Evolutionary conservation across 2,329 filamentous ascomycete species (phyloP).

Genomic region (Microdochium bolleyi): DNA sequence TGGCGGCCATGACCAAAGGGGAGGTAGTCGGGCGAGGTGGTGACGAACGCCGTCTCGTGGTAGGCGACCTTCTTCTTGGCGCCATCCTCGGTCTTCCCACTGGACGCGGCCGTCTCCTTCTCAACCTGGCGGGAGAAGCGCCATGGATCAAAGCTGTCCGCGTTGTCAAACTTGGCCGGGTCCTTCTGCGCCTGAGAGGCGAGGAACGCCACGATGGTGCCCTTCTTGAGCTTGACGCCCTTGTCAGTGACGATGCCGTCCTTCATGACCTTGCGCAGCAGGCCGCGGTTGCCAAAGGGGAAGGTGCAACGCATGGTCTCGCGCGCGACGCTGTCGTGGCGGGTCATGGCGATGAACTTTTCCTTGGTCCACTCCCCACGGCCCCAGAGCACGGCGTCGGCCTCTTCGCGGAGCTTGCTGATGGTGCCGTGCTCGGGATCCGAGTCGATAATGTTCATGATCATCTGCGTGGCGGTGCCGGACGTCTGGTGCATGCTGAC

Average conservation of each 20-base stretch:
- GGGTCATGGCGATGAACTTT: constrained; percentile 25
- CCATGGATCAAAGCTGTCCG: constrained; percentile 30
- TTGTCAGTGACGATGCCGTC: constrained; percentile 20
- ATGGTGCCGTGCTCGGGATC: constrained; percentile 29
- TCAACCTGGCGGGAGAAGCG: constrained; percentile 23
- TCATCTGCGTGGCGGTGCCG: constrained; percentile 27
- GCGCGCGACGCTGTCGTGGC: constrained; percentile 30
- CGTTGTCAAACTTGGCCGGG: constrained; percentile 20
- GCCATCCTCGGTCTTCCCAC: not conserved
- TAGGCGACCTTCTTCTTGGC: constrained; percentile 10
- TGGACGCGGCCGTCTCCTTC: constrained; percentile 15
- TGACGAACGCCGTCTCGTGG: constrained; percentile 22
- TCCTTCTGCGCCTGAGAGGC: constrained; percentile 20
- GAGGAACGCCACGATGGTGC: constrained; percentile 23
- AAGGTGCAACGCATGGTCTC: constrained; percentile 30
- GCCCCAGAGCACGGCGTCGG: constrained; percentile 16
- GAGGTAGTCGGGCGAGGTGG: constrained; percentile 19
- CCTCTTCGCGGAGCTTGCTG: constrained; percentile 26
- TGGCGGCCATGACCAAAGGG: constrained; percentile 29
- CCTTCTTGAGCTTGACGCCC: constrained; percentile 21
- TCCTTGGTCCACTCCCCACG: constrained; percentile 29
- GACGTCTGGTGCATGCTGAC: constrained; percentile 30
- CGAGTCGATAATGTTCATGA: constrained; percentile 32
- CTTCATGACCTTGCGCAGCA: constrained; percentile 18
- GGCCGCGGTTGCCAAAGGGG: constrained; percentile 17